Evolutionary conservation across 108 stramenopile species (phyloP), one percentile per base, ranked within the genome.

Genomic region (Thalassiosira profunda): DNA sequence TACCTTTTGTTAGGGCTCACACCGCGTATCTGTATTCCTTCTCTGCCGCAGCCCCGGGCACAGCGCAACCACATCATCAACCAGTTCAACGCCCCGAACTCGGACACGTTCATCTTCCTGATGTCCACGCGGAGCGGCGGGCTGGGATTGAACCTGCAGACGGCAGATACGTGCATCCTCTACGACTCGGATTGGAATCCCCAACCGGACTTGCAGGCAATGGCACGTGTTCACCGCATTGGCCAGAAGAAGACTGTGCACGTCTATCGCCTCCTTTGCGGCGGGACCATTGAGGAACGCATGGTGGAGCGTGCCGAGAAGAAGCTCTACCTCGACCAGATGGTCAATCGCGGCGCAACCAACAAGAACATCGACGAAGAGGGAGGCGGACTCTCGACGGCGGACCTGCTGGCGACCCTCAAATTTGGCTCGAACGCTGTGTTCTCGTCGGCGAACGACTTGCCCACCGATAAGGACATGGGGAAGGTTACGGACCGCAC

Each of bases 251-350:
- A 94, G 63, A 91, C 94, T 1, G 99, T 99, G 20, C 86, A 86
- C 44, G 95, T 99, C 5, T 99, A 96, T 79, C 93, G 99, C 11
- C 84, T 99, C 21, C 95, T 99, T 15, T 97, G 97, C 2, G 98
- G 99, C 74, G 90, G 97, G 62, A 98, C 98, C 5, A 89, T 99
- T 23, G 99, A 99, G 79, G 98, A 99, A 80, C 98, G 98, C 71
- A 97, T 99, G 54, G 98, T 99, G 7, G 98, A 99, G 78, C 93
- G 99, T 43, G 99, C 99, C 11, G 98, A 99, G 65, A 92, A 98
- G 58, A 99, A 99, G 85, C 96, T 99, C 20, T 99, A 99, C 70
- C 95, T 99, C 24, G 99, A 99, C 80, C 98, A 98, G 14, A 98
- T 99, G 89, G 98, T 99, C 54, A 97, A 99, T 38, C 98, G n/a